A percentile compares a stretch with the other conserved stretches of the same genome.
phyloP scores from a whole-genome alignment of 768 basidiomycete genomes.

The Termitomyces sp. region DNA sequence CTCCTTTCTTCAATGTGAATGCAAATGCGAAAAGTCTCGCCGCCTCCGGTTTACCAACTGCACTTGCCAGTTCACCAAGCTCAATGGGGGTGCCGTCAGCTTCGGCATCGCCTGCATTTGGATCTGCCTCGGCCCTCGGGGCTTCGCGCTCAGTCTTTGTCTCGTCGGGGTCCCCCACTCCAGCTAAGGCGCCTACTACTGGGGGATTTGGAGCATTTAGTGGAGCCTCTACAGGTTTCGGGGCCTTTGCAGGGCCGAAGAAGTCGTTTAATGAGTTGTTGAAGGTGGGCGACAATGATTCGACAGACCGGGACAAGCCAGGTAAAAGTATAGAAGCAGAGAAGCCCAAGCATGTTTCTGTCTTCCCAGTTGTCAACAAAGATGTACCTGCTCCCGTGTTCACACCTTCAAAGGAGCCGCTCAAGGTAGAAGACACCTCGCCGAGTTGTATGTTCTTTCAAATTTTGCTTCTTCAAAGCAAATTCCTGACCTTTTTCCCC shows the following conservation, averaged over 20 bases:
- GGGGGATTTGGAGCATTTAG: slow-evolving; percentile 52
- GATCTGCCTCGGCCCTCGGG: slow-evolving; percentile 31
- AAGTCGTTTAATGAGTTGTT: slow-evolving; percentile 63
- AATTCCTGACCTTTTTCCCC: neutral
- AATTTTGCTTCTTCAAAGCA: neutral
- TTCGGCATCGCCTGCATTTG: slow-evolving; percentile 29
- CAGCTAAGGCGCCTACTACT: slow-evolving; percentile 21
- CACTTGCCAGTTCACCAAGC: slow-evolving; percentile 12
- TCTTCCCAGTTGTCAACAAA: slow-evolving; percentile 2
- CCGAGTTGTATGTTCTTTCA: neutral
- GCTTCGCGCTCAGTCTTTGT: slow-evolving; percentile 25
- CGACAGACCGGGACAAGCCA: slow-evolving; percentile 18
- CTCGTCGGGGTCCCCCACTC: slow-evolving; percentile 17
- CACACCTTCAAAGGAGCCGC: neutral
- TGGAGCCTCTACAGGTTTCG: slow-evolving; percentile 34
- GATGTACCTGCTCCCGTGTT: neutral
- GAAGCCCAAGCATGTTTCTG: slow-evolving; percentile 8
- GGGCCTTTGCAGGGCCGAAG: slow-evolving; percentile 30
- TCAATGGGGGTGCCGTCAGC: slow-evolving; percentile 13
- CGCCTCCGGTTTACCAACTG: slow-evolving; percentile 30
- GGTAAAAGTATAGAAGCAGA: slow-evolving; percentile 2
- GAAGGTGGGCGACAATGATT: slow-evolving; percentile 29
- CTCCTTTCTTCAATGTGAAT: slow-evolving; percentile 50
- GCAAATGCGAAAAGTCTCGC: slow-evolving; percentile 19
- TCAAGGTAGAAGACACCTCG: slow-evolving; percentile 1